A percentile compares a stretch with the other conserved stretches of the same genome.
These are phyloP conservation scores for Taxawa tesnikishii DNA, from an alignment of 2,329 filamentous ascomycete species.

Conservation along the genomic window DNA sequence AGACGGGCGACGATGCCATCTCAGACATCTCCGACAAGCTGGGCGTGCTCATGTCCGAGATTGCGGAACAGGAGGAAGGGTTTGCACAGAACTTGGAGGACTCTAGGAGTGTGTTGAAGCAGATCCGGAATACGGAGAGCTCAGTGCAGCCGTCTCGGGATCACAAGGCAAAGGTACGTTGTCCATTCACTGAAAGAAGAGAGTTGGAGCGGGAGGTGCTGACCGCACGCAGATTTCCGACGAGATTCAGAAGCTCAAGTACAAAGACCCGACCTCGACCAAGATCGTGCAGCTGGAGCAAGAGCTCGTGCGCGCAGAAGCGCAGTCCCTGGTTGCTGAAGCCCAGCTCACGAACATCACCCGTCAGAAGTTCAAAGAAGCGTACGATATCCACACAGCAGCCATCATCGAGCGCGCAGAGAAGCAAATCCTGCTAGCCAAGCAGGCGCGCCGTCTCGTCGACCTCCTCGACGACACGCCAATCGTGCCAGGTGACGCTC, in stretches of 20 bases:
- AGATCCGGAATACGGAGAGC: conserved; percentile 88
- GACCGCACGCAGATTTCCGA: conserved; percentile 51
- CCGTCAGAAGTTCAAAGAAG: conserved; percentile 89
- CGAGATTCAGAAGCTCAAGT: conserved; percentile 83
- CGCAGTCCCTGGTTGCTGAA: conserved; percentile 90
- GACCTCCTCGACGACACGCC: conserved; percentile 81
- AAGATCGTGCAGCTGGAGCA: conserved; percentile 81
- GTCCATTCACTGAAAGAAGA: not conserved
- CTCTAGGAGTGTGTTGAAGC: conserved; percentile 69
- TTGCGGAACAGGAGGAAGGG: conserved; percentile 84
- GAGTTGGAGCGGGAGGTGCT: conserved; percentile 1
- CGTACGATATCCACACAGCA: conserved; percentile 77
- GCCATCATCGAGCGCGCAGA: conserved; percentile 92
- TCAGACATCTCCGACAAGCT: conserved; percentile 92
- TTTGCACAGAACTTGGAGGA: conserved; percentile 85
- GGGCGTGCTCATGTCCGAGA: conserved; percentile 79
- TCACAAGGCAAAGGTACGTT: conserved; percentile 56
- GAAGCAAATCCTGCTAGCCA: conserved; percentile 90
- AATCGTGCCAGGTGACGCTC: conserved; percentile 72
- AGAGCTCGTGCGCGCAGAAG: conserved; percentile 90
- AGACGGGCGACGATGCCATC: conserved; percentile 74
- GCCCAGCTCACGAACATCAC: conserved; percentile 94
- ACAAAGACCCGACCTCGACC: conserved; percentile 78
- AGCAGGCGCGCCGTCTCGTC: conserved; percentile 75
- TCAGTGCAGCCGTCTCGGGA: conserved; percentile 89